A percentile compares a stretch with the other conserved stretches of the same genome.
Evolutionary conservation across 257 asterid species (phyloP).

Genomic region (Craterostigma plantagineum): DNA sequence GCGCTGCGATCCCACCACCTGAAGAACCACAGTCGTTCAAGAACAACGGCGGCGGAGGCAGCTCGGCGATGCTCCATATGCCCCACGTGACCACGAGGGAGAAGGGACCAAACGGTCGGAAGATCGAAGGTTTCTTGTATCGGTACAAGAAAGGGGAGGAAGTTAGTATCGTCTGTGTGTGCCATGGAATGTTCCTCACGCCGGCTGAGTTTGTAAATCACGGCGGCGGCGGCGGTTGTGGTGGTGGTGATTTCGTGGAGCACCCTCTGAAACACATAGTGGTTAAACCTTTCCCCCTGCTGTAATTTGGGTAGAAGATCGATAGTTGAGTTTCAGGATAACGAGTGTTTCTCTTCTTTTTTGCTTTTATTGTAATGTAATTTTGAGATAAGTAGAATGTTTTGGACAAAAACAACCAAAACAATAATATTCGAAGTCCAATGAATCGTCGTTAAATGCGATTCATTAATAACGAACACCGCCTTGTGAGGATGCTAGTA

Average conservation of each 20-base stretch:
- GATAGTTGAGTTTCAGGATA: too few relatives aligned
- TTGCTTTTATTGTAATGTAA: too few relatives aligned
- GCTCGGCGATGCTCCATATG: slow-evolving; percentile 35
- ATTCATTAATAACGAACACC: too few relatives aligned
- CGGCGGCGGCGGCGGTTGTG: slow-evolving; percentile 42
- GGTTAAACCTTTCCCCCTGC: slow-evolving; percentile 35
- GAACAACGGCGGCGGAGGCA: slow-evolving; percentile 6
- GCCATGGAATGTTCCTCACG: slow-evolving; percentile 60
- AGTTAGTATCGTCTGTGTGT: slow-evolving; percentile 62
- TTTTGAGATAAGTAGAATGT: too few relatives aligned
- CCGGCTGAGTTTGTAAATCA: slow-evolving; percentile 72
- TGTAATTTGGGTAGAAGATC: slow-evolving; percentile 9
- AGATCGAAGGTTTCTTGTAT: slow-evolving; percentile 54
- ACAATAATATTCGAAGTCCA: too few relatives aligned
- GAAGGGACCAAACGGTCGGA: slow-evolving; percentile 30
- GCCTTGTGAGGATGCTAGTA: too few relatives aligned
- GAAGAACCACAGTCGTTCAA: slow-evolving; percentile 1
- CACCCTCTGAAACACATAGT: slow-evolving; percentile 66
- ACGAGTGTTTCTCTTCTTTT: too few relatives aligned
- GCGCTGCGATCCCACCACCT: too few relatives aligned
- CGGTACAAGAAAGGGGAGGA: slow-evolving; percentile 52
- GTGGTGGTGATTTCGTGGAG: slow-evolving; percentile 29
- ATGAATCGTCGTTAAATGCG: too few relatives aligned
- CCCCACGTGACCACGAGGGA: slow-evolving; percentile 51
- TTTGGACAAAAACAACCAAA: too few relatives aligned